Conservation (phyloP, 2,329 filamentous ascomycete species). For the Aspergillus sp. region DNA sequence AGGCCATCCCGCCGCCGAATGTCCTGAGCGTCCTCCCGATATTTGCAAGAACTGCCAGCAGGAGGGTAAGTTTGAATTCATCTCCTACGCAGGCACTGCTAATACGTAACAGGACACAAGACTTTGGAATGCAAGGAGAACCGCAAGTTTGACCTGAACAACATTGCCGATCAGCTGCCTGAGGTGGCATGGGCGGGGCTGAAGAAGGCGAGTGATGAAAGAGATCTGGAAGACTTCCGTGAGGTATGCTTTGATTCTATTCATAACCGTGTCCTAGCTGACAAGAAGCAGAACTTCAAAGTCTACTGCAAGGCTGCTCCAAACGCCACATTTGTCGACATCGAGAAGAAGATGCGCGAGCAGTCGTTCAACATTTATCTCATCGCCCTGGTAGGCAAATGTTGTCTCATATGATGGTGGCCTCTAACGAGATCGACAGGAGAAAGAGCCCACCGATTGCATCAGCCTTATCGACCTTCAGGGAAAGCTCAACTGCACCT, state of each 20-base stretch:
- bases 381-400: conserved; percentile 48
- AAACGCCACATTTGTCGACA: conserved; percentile 46
- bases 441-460: conserved; percentile 42
- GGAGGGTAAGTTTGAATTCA: conserved; percentile 37
- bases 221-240: conserved; percentile 54
- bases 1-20: conserved; percentile 47
- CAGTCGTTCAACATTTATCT: conserved; percentile 50
- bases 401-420: neutral
- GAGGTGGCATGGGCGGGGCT: conserved; percentile 53
- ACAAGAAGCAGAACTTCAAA: conserved; percentile 41
- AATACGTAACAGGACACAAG: conserved; percentile 38
- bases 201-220: conserved; percentile 48
- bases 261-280: neutral
- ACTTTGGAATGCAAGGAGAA: conserved; percentile 47
- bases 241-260: conserved; percentile 29
- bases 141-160: conserved; percentile 44
- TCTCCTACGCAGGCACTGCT: neutral
- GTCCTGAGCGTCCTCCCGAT: conserved; percentile 44
- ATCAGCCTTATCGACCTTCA: conserved; percentile 55
- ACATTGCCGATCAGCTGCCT: conserved; percentile 48
- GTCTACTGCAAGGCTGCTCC: conserved; percentile 53
- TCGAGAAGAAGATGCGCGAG: conserved; percentile 53
- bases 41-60: conserved; percentile 49
- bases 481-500: conserved; percentile 53
- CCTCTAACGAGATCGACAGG: conserved; percentile 24